Percentiles rank a stretch among this genome's conserved stretches.
Evolutionary conservation across 257 asterid species (phyloP).

Genomic region (Forsythia suspensa): DNA sequence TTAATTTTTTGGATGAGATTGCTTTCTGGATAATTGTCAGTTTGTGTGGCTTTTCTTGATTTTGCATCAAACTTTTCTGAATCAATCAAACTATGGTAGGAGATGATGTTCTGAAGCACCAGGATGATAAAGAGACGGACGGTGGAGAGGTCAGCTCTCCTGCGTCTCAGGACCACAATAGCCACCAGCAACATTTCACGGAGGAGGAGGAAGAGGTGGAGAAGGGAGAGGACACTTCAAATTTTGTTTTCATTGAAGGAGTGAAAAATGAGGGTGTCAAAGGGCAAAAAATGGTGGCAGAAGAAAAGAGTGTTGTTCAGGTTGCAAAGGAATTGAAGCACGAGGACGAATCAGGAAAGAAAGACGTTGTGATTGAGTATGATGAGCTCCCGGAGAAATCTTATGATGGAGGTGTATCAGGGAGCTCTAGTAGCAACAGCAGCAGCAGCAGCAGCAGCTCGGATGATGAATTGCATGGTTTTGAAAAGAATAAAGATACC

Average conservation of each 20-base stretch:
- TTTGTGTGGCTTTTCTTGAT: slow-evolving; percentile 15
- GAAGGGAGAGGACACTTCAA: slow-evolving; percentile 21
- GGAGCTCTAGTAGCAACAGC: slow-evolving; percentile 28
- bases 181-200: slow-evolving; percentile 27
- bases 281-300: background rate
- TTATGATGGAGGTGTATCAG: slow-evolving; percentile 32
- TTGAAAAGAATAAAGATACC: slow-evolving; percentile 25
- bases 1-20: slow-evolving; percentile 3
- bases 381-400: slow-evolving; percentile 32
- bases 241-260: slow-evolving; percentile 15
- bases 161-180: slow-evolving; percentile 33
- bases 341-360: slow-evolving; percentile 28
- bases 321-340: slow-evolving; percentile 33
- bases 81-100: slow-evolving; percentile 48
- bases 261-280: slow-evolving; percentile 12
- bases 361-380: slow-evolving; percentile 24
- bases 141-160: slow-evolving; percentile 39
- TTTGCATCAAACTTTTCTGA: slow-evolving; percentile 24
- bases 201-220: slow-evolving; percentile 38
- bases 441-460: slow-evolving; percentile 38
- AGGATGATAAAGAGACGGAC: slow-evolving; percentile 41
- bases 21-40: slow-evolving; percentile 8
- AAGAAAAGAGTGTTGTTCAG: slow-evolving; percentile 21
- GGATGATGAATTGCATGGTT: slow-evolving; percentile 32
- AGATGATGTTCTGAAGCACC: slow-evolving; percentile 42